Conservation (phyloP, 1,284 basidiomycete species). For the Austroboletus niveus region DNA sequence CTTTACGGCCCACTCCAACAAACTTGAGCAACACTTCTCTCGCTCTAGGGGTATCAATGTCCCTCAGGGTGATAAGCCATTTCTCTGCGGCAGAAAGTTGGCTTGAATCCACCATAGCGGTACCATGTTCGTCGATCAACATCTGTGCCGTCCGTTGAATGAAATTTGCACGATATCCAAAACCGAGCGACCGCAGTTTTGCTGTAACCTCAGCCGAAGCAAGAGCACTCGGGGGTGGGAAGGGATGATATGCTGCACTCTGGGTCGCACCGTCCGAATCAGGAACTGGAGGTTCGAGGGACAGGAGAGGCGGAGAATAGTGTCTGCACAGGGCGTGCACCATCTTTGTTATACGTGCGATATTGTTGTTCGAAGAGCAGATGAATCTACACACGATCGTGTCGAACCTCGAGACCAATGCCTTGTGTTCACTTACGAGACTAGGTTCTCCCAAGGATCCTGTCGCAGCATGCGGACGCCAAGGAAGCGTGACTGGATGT, state of each 20-base stretch:
- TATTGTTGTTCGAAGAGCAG: slow-evolving; percentile 98
- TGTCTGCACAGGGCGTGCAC: slow-evolving; percentile 71
- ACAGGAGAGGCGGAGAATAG: slow-evolving; percentile 67
- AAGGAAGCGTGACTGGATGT: slow-evolving; percentile 57
- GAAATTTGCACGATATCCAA: slow-evolving; percentile 94
- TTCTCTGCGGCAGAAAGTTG: slow-evolving; percentile 44
- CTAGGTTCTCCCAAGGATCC: slow-evolving; percentile 93
- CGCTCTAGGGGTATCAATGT: slow-evolving; percentile 53
- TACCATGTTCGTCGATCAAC: slow-evolving; percentile 60
- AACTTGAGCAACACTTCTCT: slow-evolving; percentile 76
- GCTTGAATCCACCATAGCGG: slow-evolving; percentile 8
- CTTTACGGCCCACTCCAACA: slow-evolving; percentile 93
- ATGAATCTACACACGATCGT: slow-evolving; percentile 71
- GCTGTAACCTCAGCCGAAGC: slow-evolving; percentile 60
- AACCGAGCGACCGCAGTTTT: slow-evolving; percentile 79
- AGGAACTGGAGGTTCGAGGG: slow-evolving; percentile 43
- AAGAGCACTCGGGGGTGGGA: slow-evolving; percentile 76
- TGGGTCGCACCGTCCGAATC: slow-evolving; percentile 24
- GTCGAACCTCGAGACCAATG: slow-evolving; percentile 6
- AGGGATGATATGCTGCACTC: slow-evolving; percentile 68
- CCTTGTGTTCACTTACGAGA: slow-evolving; percentile 64
- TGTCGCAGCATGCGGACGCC: slow-evolving; percentile 82
- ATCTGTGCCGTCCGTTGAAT: slow-evolving; percentile 83
- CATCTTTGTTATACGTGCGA: slow-evolving; percentile 88
- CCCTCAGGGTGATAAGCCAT: slow-evolving; percentile 63